phyloP scores from a whole-genome alignment of 179 eudicot species.

The Pouteria campechiana region DNA sequence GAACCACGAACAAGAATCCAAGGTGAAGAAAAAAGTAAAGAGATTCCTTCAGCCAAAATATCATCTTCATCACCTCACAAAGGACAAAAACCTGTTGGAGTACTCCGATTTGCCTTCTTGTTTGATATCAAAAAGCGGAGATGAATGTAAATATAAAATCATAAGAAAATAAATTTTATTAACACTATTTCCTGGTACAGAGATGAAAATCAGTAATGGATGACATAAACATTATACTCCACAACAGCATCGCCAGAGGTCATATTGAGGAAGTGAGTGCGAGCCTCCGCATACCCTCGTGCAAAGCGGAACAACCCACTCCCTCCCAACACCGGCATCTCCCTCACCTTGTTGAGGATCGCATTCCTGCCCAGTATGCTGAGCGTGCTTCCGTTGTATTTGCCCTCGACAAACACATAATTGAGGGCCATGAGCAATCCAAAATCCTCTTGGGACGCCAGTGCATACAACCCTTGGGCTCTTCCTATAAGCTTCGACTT shows the following conservation, averaged over 20 bases:
- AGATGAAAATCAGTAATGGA: conserved; percentile 17
- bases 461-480: conserved; percentile 8
- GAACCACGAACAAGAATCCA: too few relatives aligned
- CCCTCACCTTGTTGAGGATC: conserved; percentile 7
- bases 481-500: conserved; percentile 6
- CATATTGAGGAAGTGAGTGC: conserved; percentile 5
- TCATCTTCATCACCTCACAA: too few relatives aligned
- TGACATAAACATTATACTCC: conserved; percentile 17
- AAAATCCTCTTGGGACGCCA: conserved; percentile 1
- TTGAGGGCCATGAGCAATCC: conserved; percentile 11
- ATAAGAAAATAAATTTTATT: too few relatives aligned
- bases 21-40: too few relatives aligned
- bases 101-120: too few relatives aligned
- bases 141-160: too few relatives aligned
- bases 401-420: conserved; percentile 7
- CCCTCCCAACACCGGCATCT: conserved; percentile 22
- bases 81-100: too few relatives aligned
- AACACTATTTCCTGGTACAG: too few relatives aligned
- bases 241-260: conserved; percentile 18
- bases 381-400: conserved; percentile 13
- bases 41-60: too few relatives aligned
- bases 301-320: conserved; percentile 18
- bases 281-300: conserved; percentile 14
- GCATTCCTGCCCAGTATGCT: conserved; percentile 14
- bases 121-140: too few relatives aligned